Conservation (phyloP, 345 rosid genomes). For the Salix exigua region DNA sequence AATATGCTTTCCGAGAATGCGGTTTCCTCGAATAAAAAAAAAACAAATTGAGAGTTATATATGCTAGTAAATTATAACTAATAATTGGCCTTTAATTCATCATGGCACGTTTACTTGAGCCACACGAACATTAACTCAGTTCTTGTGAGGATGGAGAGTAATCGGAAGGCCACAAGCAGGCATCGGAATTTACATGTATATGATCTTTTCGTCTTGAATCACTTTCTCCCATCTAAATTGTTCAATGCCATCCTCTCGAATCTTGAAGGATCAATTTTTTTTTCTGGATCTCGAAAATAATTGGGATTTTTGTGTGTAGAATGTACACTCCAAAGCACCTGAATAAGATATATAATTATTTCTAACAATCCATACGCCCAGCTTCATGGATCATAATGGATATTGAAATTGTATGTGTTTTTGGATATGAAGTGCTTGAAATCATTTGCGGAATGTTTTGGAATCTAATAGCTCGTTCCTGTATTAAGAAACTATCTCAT, state of each 20-base stretch:
- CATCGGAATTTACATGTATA: neutral
- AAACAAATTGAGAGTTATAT: no score
- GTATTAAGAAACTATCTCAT: no score
- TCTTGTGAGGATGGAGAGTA: neutral
- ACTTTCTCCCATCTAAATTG: neutral
- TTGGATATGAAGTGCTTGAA: no score
- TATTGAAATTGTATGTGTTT: no score
- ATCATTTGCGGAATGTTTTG: no score
- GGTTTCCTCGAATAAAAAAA: no score
- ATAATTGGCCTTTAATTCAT: no score
- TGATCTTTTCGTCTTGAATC: neutral
- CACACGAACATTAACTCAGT: neutral
- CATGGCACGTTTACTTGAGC: no score
- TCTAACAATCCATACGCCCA: no score
- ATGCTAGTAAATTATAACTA: no score
- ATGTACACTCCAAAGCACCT: neutral
- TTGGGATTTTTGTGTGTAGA: neutral
- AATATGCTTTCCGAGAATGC: rapidly evolving
- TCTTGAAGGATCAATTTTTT: neutral
- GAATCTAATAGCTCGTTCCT: no score
- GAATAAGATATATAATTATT: neutral
- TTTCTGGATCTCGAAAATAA: neutral
- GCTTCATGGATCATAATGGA: no score
- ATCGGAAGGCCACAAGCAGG: neutral
- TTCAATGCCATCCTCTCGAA: neutral